Conservation (phyloP, 768 basidiomycete species). For the Paxillus rubicundulus region DNA sequence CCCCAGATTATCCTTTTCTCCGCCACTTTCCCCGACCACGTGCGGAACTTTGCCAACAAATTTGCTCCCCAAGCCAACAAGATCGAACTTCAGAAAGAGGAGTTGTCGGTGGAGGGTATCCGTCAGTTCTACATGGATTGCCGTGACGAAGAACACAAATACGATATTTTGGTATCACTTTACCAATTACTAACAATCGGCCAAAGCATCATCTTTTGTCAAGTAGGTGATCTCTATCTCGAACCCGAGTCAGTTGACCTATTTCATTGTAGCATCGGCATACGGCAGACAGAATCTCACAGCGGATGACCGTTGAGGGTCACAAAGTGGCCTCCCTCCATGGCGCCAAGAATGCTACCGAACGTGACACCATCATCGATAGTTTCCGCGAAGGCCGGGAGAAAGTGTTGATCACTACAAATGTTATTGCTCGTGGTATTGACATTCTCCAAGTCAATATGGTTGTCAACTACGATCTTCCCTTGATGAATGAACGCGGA, state of each 20-base stretch:
- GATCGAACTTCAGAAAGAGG: constrained; percentile 92
- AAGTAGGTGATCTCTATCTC: constrained; percentile 47
- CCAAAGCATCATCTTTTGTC: constrained; percentile 98
- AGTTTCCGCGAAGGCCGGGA: constrained; percentile 94
- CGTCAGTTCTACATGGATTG: constrained; percentile 99
- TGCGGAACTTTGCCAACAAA: constrained; percentile 85
- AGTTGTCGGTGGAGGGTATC: constrained; percentile 91
- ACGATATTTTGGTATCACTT: constrained; percentile 87
- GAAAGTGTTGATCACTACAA: constrained; percentile 98
- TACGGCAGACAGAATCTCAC: constrained; percentile 89
- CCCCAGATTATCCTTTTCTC: constrained; percentile 95
- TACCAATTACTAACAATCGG: constrained; percentile 93
- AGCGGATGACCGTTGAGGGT: constrained; percentile 87
- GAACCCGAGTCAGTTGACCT: background rate
- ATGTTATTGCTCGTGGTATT: constrained; percentile 97
- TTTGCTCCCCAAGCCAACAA: constrained; percentile 96
- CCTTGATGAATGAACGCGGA: constrained; percentile 73
- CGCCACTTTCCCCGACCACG: constrained; percentile 94
- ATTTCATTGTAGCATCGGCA: constrained; percentile 62
- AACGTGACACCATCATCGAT: constrained; percentile 92
- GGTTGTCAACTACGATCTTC: constrained; percentile 99
- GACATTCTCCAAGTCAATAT: constrained; percentile 99
- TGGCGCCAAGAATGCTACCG: constrained; percentile 85
- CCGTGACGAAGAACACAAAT: constrained; percentile 87
- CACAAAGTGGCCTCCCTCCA: constrained; percentile 97